Base-by-base conservation (phyloP, 495 filamentous ascomycete genomes). In the Recurvomyces mirabilis region DNA sequence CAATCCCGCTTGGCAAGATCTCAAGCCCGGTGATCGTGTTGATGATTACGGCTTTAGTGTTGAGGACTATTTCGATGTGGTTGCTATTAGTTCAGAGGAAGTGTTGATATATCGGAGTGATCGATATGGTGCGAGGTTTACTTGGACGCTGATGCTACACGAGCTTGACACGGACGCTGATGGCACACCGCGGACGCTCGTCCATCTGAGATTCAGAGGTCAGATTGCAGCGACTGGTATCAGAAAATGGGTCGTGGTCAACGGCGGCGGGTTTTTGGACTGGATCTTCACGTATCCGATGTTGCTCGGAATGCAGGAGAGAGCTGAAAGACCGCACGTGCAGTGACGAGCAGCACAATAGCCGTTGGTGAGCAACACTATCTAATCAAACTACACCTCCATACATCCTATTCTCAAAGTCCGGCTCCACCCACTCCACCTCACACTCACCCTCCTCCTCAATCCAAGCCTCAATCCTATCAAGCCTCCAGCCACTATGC, bases 51-150 rank as follows among this genome's bases (percentile, higher is more conserved):
- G 46, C 3, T 34, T 42, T 21, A 35, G 26, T 24, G 21, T 13
- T 2, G 46, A 34, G 7, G 46, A 36, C 38, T 48, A 48, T 22
- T 42, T 48, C 21, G 37, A 46, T 4, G 46, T 48, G 15, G 23
- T 20, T 13, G 28, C 15, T 18, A 24, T 42, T 13, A 14, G 24
- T 28, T 24, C 34, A 6, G 19, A 20, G 12, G 5, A 35, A 21
- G 7, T 12, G 3, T 26, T 48, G 7, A 30, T 48, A 6, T 42
- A 41, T 21, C 21, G 29, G 7, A 41, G 37, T 33, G 46, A 48
- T n/a, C 21, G 46, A 24, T 48, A 48, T 23, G 46, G 46, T 35
- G 46, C 38, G 5, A 10, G 3, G 15, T 42, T 48, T 14, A 22
- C 46, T 5, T 48, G 46, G 46, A 22, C 29, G 9, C 31, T 44